Evolutionary conservation across 345 rosid genomes (phyloP).

Genomic region (Mallotus nudiflorus): DNA sequence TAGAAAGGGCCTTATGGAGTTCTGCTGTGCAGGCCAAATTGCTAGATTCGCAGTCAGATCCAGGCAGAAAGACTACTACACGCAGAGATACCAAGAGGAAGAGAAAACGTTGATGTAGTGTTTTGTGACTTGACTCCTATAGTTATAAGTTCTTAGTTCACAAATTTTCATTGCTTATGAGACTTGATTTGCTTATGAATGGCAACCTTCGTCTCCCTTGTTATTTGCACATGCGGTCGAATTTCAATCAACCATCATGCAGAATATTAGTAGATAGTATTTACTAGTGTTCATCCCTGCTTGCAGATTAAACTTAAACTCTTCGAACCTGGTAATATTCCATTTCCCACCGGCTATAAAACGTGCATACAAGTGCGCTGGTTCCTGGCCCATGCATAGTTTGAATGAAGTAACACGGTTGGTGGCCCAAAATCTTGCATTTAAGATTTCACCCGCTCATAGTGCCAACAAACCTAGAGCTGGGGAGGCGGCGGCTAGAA

Average conservation of each 20-base stretch:
- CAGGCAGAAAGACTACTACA: slow-evolving; percentile 22
- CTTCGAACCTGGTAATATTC: no score
- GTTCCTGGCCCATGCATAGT: no score
- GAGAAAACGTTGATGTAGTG: slow-evolving; percentile 52
- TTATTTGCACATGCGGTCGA: not conserved
- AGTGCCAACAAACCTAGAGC: no score
- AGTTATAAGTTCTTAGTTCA: not conserved
- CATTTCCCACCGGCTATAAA: no score
- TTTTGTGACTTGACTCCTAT: not conserved
- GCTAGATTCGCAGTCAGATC: slow-evolving; percentile 24
- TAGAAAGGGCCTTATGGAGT: slow-evolving; percentile 91
- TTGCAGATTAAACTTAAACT: no score
- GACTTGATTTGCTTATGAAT: not conserved
- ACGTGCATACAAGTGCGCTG: no score
- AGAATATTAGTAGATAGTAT: not conserved
- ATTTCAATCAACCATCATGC: not conserved
- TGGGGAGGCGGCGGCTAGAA: no score
- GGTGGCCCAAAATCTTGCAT: no score
- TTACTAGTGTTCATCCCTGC: no score
- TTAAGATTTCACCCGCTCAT: no score
- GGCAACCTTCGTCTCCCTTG: not conserved
- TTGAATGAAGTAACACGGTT: no score
- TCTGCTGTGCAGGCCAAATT: slow-evolving; percentile 46
- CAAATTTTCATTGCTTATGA: not conserved
- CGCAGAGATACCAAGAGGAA: slow-evolving; percentile 53